Evolutionary conservation across 305 asterid species (phyloP).

Genomic region (Fraxinus sp.): DNA sequence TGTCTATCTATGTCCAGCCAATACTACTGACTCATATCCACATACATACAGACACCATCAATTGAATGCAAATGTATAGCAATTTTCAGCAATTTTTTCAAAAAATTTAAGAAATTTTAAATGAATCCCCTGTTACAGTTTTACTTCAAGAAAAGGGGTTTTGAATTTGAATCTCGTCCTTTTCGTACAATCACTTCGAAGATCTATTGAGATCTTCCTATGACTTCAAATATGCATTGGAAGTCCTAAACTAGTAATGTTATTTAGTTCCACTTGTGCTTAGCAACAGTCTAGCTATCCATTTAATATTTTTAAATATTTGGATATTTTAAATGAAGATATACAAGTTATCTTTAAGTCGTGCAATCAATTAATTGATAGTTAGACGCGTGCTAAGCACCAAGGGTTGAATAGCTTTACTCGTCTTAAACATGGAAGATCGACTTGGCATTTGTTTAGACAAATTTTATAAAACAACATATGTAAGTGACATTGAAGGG

Average conservation of each 20-base stretch:
- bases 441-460: not conserved
- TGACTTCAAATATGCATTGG: not conserved
- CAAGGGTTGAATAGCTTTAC: not conserved
- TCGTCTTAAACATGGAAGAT: not conserved
- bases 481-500: not conserved
- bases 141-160: not conserved
- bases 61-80: not conserved
- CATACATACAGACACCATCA: not conserved
- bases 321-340: not conserved
- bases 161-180: not conserved
- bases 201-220: not conserved
- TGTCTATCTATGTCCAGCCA: constrained; percentile 16
- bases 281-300: not conserved
- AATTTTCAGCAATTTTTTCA: not conserved
- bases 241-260: not conserved
- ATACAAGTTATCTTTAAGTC: too few relatives aligned
- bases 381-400: too few relatives aligned
- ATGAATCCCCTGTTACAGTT: not conserved
- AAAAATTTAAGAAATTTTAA: not conserved
- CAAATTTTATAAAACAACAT: not conserved
- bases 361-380: not conserved
- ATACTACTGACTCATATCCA: not conserved
- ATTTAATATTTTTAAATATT: too few relatives aligned
- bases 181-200: not conserved
- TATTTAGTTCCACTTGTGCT: too few relatives aligned